phyloP scores from a whole-genome alignment of 1,284 basidiomycete species.

The Rhodotorula glutinis region DNA sequence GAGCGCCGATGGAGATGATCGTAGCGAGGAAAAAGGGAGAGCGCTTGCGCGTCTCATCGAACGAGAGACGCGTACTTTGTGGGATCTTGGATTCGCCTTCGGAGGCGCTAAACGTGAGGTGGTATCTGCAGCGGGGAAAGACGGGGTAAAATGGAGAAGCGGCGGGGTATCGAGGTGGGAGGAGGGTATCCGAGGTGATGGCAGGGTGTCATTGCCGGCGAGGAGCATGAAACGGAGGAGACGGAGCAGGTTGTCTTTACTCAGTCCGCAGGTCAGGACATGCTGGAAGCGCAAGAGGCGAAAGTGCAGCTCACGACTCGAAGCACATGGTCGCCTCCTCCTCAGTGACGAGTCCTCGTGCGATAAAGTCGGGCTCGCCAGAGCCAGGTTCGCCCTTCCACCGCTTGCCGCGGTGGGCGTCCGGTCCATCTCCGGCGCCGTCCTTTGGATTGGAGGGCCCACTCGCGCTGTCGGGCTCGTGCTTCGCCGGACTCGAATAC shows the following conservation, averaged over 20 bases:
- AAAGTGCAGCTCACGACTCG: constrained; percentile 22
- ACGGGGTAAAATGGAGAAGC: neutral
- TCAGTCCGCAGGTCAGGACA: neutral
- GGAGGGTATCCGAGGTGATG: neutral
- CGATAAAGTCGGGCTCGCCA: constrained; percentile 25
- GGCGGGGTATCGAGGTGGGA: neutral
- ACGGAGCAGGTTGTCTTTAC: constrained; percentile 1
- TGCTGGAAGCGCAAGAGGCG: neutral
- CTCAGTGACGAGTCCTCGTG: constrained; percentile 26
- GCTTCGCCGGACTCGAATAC: constrained; percentile 9
- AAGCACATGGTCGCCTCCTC: constrained; percentile 36
- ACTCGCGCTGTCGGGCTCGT: constrained; percentile 6
- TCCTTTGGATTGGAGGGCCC: neutral
- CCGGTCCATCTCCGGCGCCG: neutral
- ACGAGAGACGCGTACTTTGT: constrained; percentile 18
- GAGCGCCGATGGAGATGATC: constrained; percentile 36
- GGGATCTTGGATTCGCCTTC: neutral
- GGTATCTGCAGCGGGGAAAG: constrained; percentile 15
- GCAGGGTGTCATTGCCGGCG: neutral
- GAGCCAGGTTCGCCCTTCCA: constrained; percentile 25
- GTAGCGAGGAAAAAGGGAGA: constrained; percentile 32
- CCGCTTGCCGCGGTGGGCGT: constrained; percentile 22
- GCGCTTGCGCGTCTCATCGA: constrained; percentile 22
- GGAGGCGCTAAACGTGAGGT: constrained; percentile 22
- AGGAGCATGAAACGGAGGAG: neutral